Percentiles rank a stretch among this genome's conserved stretches.
phyloP scores from a whole-genome alignment of 805 yeast species.

The Barnettozyma botsteinii region DNA sequence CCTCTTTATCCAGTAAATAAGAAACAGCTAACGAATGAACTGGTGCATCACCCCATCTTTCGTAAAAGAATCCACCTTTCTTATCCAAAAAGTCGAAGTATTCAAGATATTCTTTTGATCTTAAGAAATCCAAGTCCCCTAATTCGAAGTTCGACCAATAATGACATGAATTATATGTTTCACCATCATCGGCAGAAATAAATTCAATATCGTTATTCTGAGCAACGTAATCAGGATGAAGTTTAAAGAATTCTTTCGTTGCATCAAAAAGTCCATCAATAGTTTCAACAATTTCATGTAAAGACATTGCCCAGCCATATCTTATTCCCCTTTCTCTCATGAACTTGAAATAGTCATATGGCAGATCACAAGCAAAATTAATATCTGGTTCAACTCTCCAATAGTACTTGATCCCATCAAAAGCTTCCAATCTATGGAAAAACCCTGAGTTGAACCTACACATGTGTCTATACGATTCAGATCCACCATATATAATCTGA shows the following conservation, averaged over 20 bases:
- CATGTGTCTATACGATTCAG: constrained; percentile 79
- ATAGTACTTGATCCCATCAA: constrained; percentile 79
- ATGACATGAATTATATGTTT: constrained; percentile 67
- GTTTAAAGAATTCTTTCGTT: constrained; percentile 53
- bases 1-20: constrained; percentile 46
- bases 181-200: constrained; percentile 57
- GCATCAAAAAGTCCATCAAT: constrained; percentile 74
- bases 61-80: constrained; percentile 76
- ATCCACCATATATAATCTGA: constrained; percentile 56
- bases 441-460: constrained; percentile 89
- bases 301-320: constrained; percentile 73
- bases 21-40: constrained; percentile 77
- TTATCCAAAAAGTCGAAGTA: constrained; percentile 60
- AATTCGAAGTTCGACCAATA: constrained; percentile 80
- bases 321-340: constrained; percentile 72
- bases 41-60: constrained; percentile 94
- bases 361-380: constrained; percentile 74
- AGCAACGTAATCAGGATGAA: constrained; percentile 38
- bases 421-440: constrained; percentile 70
- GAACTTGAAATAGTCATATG: constrained; percentile 73
- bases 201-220: constrained; percentile 57
- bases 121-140: constrained; percentile 65
- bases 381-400: constrained; percentile 94
- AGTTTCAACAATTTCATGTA: constrained; percentile 69
- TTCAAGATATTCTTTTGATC: constrained; percentile 48